Evolutionary conservation across 768 basidiomycete species (phyloP).

Genomic region (Pholiota microspora): DNA sequence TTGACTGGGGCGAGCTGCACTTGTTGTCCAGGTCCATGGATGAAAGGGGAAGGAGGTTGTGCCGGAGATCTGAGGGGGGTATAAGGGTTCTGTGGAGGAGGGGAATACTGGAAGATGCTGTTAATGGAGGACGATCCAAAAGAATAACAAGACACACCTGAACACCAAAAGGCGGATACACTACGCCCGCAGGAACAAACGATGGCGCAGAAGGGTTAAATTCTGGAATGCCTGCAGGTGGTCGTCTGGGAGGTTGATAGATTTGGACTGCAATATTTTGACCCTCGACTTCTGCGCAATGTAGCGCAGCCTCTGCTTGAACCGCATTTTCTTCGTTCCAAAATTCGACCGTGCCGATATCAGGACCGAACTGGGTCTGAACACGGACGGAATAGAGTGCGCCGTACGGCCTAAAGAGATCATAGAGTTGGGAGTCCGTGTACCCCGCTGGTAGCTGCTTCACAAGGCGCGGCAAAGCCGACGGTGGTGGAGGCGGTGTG

Average conservation of each 20-base stretch:
- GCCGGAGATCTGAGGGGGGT: conserved; percentile 39
- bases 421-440: conserved; percentile 75
- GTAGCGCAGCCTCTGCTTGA: conserved; percentile 76
- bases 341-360: conserved; percentile 80
- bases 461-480: conserved; percentile 75
- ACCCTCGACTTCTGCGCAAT: conserved; percentile 80
- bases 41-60: conserved; percentile 51
- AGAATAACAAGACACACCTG: conserved; percentile 37
- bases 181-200: conserved; percentile 71
- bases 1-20: conserved; percentile 74
- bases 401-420: conserved; percentile 82
- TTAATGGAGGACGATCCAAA: conserved; percentile 1
- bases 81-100: conserved; percentile 57
- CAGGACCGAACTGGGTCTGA: conserved; percentile 72
- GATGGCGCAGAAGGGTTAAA: conserved; percentile 74
- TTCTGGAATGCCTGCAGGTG: conserved; percentile 49
- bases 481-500: conserved; percentile 71
- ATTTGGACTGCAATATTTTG: conserved; percentile 83
- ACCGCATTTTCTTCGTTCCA: conserved; percentile 87
- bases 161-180: conserved; percentile 57
- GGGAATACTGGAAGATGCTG: conserved; percentile 52
- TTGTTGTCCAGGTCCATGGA: conserved; percentile 89
- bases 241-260: conserved; percentile 67
- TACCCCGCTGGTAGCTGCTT: conserved; percentile 76
- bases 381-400: conserved; percentile 77